A percentile compares a stretch with the other conserved stretches of the same genome.
Conservation (phyloP, 495 filamentous ascomycete species). For the Podospora pseudoanserina region DNA sequence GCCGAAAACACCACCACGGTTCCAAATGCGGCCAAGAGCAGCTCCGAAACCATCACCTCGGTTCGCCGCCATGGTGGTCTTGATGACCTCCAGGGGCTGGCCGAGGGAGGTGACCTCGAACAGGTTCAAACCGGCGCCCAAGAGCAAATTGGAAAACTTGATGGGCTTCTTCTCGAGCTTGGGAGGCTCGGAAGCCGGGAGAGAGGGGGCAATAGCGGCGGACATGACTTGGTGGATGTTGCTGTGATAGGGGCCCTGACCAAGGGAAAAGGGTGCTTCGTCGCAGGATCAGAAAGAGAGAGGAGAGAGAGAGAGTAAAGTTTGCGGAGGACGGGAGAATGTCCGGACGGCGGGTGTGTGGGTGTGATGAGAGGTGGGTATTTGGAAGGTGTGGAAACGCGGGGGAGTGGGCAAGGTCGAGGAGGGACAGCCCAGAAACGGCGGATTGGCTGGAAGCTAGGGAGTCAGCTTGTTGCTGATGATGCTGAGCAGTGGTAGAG, state of each 20-base stretch:
- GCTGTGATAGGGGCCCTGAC: constrained; percentile 73
- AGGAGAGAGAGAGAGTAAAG: constrained; percentile 20
- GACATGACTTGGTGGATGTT: constrained; percentile 53
- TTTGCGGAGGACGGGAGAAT: neutral
- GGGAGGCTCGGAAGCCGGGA: constrained; percentile 48
- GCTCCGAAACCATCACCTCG: constrained; percentile 79
- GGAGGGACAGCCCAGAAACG: neutral
- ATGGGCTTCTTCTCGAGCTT: constrained; percentile 97
- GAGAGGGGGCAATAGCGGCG: constrained; percentile 49
- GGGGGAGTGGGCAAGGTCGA: constrained; percentile 5
- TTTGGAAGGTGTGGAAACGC: constrained; percentile 10
- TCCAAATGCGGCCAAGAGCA: constrained; percentile 84
- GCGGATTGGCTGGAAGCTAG: neutral
- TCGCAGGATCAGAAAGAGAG: constrained; percentile 47
- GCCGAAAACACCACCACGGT: constrained; percentile 87
- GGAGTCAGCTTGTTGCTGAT: neutral
- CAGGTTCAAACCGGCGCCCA: constrained; percentile 95
- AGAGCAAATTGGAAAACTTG: constrained; percentile 97
- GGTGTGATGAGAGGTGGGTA: constrained; percentile 6
- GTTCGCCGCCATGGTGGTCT: constrained; percentile 99
- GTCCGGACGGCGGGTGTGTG: neutral
- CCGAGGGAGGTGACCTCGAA: constrained; percentile 75
- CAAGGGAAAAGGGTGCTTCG: constrained; percentile 86
- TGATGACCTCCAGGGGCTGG: constrained; percentile 97
- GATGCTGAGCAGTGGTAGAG: neutral